Conservation (phyloP, 495 filamentous ascomycete genomes). For the Cladorrhinum samala region DNA sequence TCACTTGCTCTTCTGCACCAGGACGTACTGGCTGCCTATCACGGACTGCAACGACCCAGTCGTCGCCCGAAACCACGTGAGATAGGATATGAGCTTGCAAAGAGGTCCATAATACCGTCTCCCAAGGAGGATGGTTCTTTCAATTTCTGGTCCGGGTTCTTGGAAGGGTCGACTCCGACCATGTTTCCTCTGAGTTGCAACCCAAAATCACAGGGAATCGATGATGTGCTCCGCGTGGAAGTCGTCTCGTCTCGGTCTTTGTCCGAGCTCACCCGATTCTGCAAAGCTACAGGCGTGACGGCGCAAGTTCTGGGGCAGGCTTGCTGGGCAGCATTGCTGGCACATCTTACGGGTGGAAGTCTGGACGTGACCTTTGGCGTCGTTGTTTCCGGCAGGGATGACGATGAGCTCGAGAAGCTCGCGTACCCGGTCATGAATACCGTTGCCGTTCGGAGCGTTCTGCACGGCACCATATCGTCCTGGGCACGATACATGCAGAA, state of each 20-base stretch:
- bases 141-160: constrained; percentile 55
- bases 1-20: constrained; percentile 61
- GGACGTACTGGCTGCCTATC: constrained; percentile 57
- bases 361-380: constrained; percentile 66
- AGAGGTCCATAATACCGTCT: too few relatives aligned
- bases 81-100: too few relatives aligned
- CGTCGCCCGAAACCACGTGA: too few relatives aligned
- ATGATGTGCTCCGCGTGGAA: constrained; percentile 45
- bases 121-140: constrained; percentile 34
- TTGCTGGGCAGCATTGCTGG: constrained; percentile 58
- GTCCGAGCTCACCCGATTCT: constrained; percentile 42
- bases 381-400: constrained; percentile 63
- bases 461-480: constrained; percentile 54
- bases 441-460: constrained; percentile 53
- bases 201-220: background rate
- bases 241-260: constrained; percentile 32
- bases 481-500: constrained; percentile 63
- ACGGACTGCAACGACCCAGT: background rate
- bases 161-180: constrained; percentile 42
- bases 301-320: constrained; percentile 60
- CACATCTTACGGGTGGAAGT: constrained; percentile 39
- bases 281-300: constrained; percentile 51
- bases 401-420: constrained; percentile 49
- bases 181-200: constrained; percentile 22
- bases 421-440: constrained; percentile 79